phyloP scores from a whole-genome alignment of 2,329 filamentous ascomycete species.

The Diaporthe sp. region DNA sequence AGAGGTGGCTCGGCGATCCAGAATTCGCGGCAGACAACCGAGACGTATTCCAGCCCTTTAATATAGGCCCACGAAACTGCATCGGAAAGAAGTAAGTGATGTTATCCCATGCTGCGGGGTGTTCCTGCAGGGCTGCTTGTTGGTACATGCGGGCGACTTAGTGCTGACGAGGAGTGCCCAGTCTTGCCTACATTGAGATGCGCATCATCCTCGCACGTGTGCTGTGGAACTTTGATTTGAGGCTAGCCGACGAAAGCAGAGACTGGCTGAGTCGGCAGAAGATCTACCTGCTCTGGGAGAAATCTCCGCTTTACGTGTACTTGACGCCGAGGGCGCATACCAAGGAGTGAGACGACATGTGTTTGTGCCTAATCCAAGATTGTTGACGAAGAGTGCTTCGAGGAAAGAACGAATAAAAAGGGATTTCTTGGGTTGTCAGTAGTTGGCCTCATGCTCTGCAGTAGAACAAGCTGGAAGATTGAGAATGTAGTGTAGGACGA shows the following conservation, averaged over 20 bases:
- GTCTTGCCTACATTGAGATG: conserved; percentile 54
- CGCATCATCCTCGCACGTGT: conserved; percentile 51
- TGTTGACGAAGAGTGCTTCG: not conserved
- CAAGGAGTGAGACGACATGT: not conserved
- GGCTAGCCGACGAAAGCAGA: conserved; percentile 45
- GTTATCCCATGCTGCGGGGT: not conserved
- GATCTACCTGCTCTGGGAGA: conserved; percentile 50
- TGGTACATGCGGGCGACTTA: not conserved
- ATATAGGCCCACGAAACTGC: conserved; percentile 50
- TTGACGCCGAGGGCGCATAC: conserved; percentile 39
- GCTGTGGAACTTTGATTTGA: conserved; percentile 53
- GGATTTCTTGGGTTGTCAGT: not conserved
- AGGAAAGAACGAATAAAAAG: not conserved
- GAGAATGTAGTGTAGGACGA: not conserved
- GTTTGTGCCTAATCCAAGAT: not conserved
- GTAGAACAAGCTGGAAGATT: not conserved
- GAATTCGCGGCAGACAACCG: conserved; percentile 37
- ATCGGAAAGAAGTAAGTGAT: conserved; percentile 51
- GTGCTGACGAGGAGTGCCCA: conserved; percentile 41
- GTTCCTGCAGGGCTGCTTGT: not conserved
- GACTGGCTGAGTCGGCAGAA: conserved; percentile 48
- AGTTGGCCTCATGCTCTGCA: not conserved
- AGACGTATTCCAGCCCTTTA: conserved; percentile 48
- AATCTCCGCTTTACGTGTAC: conserved; percentile 48
- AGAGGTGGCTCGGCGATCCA: conserved; percentile 50